A percentile compares a stretch with the other conserved stretches of the same genome.
Conservation (phyloP, 176 grass and related monocot species). For the Areca catechu region DNA sequence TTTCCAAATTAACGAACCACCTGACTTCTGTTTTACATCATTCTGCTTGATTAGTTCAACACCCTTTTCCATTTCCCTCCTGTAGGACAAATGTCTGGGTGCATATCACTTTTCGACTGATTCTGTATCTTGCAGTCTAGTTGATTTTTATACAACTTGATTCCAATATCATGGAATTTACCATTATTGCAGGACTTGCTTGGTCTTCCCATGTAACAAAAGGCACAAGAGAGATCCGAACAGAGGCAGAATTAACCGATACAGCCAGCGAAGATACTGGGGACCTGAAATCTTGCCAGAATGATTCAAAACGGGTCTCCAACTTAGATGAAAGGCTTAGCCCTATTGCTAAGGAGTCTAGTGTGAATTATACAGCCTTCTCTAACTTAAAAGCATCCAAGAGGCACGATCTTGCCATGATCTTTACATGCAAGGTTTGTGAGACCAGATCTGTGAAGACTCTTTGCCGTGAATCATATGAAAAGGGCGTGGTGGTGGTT, state of each 20-base stretch:
- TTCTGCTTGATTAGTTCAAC: too few species aligned
- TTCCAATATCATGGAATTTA: too few species aligned
- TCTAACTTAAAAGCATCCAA: constrained; percentile 62
- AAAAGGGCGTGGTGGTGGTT: constrained; percentile 76
- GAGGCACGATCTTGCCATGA: constrained; percentile 67
- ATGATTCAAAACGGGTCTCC: not conserved
- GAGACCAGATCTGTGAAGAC: constrained; percentile 84
- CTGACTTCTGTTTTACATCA: too few species aligned
- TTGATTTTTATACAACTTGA: too few species aligned
- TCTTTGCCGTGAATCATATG: constrained; percentile 56
- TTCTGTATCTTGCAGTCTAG: too few species aligned
- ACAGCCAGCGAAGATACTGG: not conserved
- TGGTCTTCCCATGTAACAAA: constrained; percentile 12
- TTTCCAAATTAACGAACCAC: too few species aligned
- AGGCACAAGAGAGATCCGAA: constrained; percentile 36
- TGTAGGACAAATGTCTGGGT: too few species aligned
- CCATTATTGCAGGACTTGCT: constrained; percentile 21
- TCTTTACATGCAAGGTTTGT: constrained; percentile 90
- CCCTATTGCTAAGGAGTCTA: constrained; percentile 3
- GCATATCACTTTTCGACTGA: too few species aligned
- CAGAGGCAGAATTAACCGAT: not conserved
- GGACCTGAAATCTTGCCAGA: constrained; percentile 17
- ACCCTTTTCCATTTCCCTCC: too few species aligned
- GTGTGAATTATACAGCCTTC: constrained; percentile 30
- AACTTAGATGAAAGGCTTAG: not conserved